Base-by-base conservation (phyloP, 768 basidiomycete species). In the Trametes cinnabarina region DNA sequence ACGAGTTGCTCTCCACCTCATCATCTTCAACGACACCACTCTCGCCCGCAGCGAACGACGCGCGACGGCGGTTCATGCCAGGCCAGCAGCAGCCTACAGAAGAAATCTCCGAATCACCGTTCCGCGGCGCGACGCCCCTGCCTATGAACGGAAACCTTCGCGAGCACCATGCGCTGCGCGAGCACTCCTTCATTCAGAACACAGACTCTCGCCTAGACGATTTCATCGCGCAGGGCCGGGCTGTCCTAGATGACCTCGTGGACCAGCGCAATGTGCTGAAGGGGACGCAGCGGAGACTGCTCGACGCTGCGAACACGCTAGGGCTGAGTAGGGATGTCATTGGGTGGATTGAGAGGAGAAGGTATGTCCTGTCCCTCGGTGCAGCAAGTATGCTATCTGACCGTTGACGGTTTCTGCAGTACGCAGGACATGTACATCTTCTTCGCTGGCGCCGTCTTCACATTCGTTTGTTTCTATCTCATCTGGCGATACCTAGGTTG, bases 341-440 rank as follows among this genome's bases (percentile, higher is more conserved):
- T 71, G 87, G 91, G 7, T 99, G 95, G 93, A 95, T 99, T 63
- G 97, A 99, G 69, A 82, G 87, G 61, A 79, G 97, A 72, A 97
- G 92, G 94, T 93, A 61, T 57, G 84, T 79, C 41, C 46, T 23
- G 50, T 47, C 28, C 0, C 17, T 40, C 9, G 40, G 15, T 14
- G 0, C 4, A 30, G 2, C 19, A 10, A 3, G 35, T 10, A 22
- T 49, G 15, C 22, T n/a, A n/a, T n/a, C n/a, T n/a, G n/a, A n/a
- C n/a, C n/a, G n/a, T n/a, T 37, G 28, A 39, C 4, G n/a, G 22
- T 44, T 51, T 23, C 32, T 41, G 10, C 70, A 96, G 95, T 69
- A 94, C 88, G 41, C 95, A 96, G 70, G 96, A 99, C 69, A 92
- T 88, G 79, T 95, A 92, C 63, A 95, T 99, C 61, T 94, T 99